Percentiles rank a stretch among this genome's conserved stretches.
These are phyloP conservation scores for Rhizoclosmatium sp. DNA, from an alignment of 192 early-diverging fungal genomes.

Conservation along the genomic window DNA sequence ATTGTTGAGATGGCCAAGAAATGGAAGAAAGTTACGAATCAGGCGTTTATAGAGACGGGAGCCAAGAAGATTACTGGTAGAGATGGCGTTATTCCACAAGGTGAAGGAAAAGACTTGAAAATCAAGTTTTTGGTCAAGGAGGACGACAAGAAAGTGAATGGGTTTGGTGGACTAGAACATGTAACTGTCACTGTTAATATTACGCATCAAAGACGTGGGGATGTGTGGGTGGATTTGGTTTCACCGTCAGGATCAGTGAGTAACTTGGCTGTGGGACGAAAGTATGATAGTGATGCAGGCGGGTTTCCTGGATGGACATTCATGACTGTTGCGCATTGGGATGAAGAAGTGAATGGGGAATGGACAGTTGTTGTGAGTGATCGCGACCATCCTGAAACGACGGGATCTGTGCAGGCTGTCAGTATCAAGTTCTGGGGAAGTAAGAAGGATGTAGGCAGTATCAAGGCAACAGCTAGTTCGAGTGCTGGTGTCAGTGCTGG, in stretches of 20 bases:
- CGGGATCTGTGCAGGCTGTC: not conserved
- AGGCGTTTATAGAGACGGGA: conserved; percentile 61
- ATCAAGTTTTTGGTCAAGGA: not conserved
- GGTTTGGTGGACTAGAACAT: conserved; percentile 77
- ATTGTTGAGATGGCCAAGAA: conserved; percentile 81
- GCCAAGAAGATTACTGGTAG: not conserved
- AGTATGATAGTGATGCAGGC: conserved; percentile 65
- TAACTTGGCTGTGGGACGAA: conserved; percentile 69
- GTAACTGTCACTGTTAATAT: conserved; percentile 86
- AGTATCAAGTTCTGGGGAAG: conserved; percentile 16
- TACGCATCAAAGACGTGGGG: conserved; percentile 81
- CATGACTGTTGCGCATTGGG: conserved; percentile 95
- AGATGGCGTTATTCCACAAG: conserved; percentile 56
- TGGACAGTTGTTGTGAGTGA: conserved; percentile 21
- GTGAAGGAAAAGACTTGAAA: not conserved
- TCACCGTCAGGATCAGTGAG: conserved; percentile 75
- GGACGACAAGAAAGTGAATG: not conserved
- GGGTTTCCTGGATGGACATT: conserved; percentile 92
- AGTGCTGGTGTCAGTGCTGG: too few species aligned
- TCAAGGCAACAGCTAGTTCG: too few species aligned
- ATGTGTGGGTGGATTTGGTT: conserved; percentile 82
- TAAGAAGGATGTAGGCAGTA: too few species aligned
- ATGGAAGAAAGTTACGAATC: conserved; percentile 66
- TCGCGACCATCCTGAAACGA: not conserved
- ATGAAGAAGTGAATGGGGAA: not conserved